These are phyloP conservation scores for Ogataea angusta DNA, from an alignment of 805 yeast species.

Conservation along the genomic window DNA sequence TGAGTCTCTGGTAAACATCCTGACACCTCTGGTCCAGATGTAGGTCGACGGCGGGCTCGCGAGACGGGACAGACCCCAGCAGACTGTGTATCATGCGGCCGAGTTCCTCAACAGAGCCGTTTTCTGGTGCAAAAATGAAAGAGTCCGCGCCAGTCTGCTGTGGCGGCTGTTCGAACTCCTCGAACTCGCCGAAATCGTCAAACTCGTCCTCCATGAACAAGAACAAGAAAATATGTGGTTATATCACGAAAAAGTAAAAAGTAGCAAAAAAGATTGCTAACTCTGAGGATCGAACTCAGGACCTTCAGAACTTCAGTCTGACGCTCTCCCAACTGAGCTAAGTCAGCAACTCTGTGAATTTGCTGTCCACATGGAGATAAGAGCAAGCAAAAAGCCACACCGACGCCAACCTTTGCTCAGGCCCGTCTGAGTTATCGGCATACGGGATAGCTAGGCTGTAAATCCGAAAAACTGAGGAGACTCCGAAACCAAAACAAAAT, in stretches of 20 bases:
- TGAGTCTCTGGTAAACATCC: conserved; percentile 24
- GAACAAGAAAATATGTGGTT: neutral
- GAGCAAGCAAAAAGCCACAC: too few relatives aligned
- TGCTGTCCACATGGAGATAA: neutral
- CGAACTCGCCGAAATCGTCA: conserved; percentile 22
- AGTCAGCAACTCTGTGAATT: conserved; percentile 17
- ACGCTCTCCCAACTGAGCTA: conserved; percentile 31
- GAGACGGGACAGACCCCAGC: neutral
- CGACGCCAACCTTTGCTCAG: too few relatives aligned
- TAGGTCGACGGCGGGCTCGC: conserved; percentile 1
- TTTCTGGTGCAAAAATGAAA: neutral
- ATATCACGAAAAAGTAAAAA: neutral
- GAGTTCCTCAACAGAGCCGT: neutral
- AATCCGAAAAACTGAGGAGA: neutral
- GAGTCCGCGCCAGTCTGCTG: neutral
- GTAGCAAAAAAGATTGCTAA: conserved; percentile 17
- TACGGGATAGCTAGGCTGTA: neutral
- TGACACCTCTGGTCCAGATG: conserved; percentile 24
- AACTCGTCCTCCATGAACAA: conserved; percentile 11
- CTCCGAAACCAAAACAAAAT: neutral
- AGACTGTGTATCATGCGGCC: neutral
- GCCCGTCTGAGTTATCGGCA: neutral
- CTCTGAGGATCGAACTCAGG: conserved; percentile 30
- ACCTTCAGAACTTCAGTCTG: conserved; percentile 29
- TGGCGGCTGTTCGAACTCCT: conserved; percentile 11